These are phyloP conservation scores for Thelonectria rubi DNA, from an alignment of 2,329 filamentous ascomycete genomes.

Conservation along the genomic window DNA sequence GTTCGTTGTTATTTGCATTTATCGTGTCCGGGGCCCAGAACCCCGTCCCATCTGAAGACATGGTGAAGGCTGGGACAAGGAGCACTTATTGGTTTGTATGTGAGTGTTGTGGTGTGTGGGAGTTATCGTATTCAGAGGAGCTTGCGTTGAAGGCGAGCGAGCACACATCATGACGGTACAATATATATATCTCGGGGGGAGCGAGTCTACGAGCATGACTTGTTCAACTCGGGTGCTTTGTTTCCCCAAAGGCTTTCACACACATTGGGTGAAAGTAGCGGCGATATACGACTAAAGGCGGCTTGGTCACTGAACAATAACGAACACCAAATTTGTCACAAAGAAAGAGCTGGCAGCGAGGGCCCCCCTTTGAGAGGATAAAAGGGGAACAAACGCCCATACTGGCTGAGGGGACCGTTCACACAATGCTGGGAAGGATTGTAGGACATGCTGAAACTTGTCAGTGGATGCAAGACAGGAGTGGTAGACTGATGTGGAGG, in stretches of 20 bases:
- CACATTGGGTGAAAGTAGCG: neutral
- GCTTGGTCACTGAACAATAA: neutral
- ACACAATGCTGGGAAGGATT: no score
- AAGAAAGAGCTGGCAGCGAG: neutral
- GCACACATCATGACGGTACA: neutral
- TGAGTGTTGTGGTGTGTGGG: no score
- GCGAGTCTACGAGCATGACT: neutral
- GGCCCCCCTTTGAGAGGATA: neutral
- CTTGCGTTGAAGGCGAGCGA: no score
- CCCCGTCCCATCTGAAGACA: neutral
- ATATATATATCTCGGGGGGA: neutral
- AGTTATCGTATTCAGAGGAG: no score
- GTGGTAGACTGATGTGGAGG: conserved; percentile 9
- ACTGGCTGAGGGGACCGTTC: no score
- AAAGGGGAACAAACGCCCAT: neutral
- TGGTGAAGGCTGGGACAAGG: neutral
- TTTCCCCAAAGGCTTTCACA: neutral
- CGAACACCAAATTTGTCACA: conserved; percentile 1
- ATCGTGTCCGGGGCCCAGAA: no score
- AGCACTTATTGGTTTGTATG: no score
- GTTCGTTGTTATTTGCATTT: no score
- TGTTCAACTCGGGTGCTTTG: neutral
- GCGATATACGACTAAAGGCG: neutral
- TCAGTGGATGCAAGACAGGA: conserved; percentile 29
- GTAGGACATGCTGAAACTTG: conserved; percentile 10